These are phyloP conservation scores for Penicillium oxalicum DNA, from an alignment of 2,329 filamentous ascomycete genomes.

Conservation along the genomic window DNA sequence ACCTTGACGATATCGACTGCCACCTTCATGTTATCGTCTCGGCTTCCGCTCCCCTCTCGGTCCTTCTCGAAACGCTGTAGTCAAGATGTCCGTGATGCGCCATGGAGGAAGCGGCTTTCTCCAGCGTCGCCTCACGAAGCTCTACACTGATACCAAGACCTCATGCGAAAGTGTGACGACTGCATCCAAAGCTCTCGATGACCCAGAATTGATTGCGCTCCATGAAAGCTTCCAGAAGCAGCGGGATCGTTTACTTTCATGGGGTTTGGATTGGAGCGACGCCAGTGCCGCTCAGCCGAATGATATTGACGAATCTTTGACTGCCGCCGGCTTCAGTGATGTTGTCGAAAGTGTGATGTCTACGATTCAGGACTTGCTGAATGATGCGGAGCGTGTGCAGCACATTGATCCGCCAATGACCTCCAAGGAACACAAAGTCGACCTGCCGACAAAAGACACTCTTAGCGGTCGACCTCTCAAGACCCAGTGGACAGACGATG, in stretches of 20 bases:
- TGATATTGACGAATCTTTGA: conserved; percentile 58
- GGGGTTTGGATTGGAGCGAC: conserved; percentile 63
- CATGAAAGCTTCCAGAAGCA: conserved; percentile 58
- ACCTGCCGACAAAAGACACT: conserved; percentile 26
- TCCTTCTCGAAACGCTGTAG: conserved; percentile 17
- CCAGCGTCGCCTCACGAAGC: conserved; percentile 50
- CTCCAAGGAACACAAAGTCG: conserved; percentile 31
- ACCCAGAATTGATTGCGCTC: conserved; percentile 51
- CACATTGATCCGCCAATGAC: conserved; percentile 38
- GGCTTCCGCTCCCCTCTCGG: conserved; percentile 7
- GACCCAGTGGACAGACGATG: conserved; percentile 44
- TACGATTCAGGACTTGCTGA: conserved; percentile 57
- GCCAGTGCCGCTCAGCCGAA: conserved; percentile 51
- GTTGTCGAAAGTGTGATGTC: conserved; percentile 59
- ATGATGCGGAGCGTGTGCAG: conserved; percentile 56
- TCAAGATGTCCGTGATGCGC: conserved; percentile 43
- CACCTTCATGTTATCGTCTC: conserved; percentile 5
- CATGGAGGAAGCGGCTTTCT: conserved; percentile 40
- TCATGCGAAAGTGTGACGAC: conserved; percentile 52
- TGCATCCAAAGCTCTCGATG: conserved; percentile 44
- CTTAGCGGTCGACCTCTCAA: conserved; percentile 32
- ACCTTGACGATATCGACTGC: not conserved
- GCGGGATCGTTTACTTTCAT: conserved; percentile 57
- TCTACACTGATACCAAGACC: conserved; percentile 60
- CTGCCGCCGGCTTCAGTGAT: conserved; percentile 57